Evolutionary conservation across 179 eudicot species (phyloP), one percentile per base, ranked within the genome.

Genomic region (Spergularia azorica): DNA sequence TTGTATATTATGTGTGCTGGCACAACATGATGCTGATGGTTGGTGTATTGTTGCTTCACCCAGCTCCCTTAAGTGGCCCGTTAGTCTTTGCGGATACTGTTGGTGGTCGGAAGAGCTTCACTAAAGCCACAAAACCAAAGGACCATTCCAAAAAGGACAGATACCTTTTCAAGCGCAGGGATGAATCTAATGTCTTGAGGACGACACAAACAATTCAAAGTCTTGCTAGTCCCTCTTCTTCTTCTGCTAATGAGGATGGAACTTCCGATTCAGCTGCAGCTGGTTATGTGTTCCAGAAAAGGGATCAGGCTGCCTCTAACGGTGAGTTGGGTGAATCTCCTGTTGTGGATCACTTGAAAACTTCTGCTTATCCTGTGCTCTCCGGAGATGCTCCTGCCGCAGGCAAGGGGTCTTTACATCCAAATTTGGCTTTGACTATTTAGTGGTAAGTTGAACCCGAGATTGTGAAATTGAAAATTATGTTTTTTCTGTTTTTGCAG

Each of bases 11-110:
- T 63, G 69, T 18, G 46, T 39, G 9, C 20, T 64, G 72, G 46
- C 64, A 51, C 57, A 38, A 57, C 59, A 59, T 57, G 57, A 16
- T 63, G 52, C 73, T 79, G 77, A 72, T 46, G 36, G 50, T 59
- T 69, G 52, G 55, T 48, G 41, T 32, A 36, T 50, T 78, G 62
- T 70, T 75, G 32, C 64, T 79, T 79, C 82, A 50, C 80, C 68
- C 95, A 95, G 99, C 90, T 86, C 96, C 92, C 57, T 83, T 91
- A 81, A 93, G 97, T 85, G 98, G 98, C 70, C 93, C 88, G 20
- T 75, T 88, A 82, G 95, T 91, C 75, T 71, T 87, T 73, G 96
- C 96, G 9, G 97, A 95, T 70, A 57, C 92, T 74, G 83, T 87
- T 64, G 89, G 97, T 55, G 86, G 89, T 75, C 84, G 82, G 78